Evolutionary conservation across 371 early-diverging fungal genomes (phyloP).

Genomic region (Mucor saturninus): DNA sequence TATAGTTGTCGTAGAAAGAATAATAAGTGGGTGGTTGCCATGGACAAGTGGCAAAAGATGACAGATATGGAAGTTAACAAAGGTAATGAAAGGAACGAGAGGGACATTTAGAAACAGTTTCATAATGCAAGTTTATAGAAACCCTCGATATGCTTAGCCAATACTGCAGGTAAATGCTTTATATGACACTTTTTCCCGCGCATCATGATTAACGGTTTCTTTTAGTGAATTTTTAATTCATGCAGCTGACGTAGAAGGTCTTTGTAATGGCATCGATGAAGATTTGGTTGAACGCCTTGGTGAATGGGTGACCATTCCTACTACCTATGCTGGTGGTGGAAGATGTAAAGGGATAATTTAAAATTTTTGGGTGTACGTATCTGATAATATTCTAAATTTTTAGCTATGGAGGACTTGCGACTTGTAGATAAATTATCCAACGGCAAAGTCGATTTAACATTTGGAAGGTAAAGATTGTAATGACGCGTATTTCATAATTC

Average conservation of each 20-base stretch:
- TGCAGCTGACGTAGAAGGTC: conserved; percentile 97
- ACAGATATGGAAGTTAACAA: conserved; percentile 86
- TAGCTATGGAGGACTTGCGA: conserved; percentile 76
- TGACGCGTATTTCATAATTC: not conserved
- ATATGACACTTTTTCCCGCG: not conserved
- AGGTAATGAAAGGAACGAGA: conserved; percentile 40
- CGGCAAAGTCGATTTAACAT: conserved; percentile 92
- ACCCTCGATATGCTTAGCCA: conserved; percentile 65
- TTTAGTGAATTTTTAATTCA: conserved; percentile 93
- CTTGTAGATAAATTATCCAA: conserved; percentile 80
- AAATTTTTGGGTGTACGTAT: too few species aligned
- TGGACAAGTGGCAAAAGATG: conserved; percentile 96
- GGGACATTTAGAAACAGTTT: not conserved
- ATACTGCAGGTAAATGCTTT: conserved; percentile 70
- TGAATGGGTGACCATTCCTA: conserved; percentile 88
- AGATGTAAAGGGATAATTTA: conserved; percentile 52
- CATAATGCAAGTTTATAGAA: conserved; percentile 24
- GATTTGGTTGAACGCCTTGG: conserved; percentile 85
- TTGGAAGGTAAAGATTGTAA: conserved; percentile 71
- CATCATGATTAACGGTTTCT: not conserved
- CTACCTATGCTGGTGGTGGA: conserved; percentile 97
- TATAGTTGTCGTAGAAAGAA: conserved; percentile 78
- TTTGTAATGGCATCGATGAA: conserved; percentile 92
- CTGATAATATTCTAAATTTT: not conserved
- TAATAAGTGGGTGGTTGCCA: conserved; percentile 91